These are phyloP conservation scores for Debaryomyces nepalensis DNA, from an alignment of 1,139 yeast genomes.

Conservation along the genomic window DNA sequence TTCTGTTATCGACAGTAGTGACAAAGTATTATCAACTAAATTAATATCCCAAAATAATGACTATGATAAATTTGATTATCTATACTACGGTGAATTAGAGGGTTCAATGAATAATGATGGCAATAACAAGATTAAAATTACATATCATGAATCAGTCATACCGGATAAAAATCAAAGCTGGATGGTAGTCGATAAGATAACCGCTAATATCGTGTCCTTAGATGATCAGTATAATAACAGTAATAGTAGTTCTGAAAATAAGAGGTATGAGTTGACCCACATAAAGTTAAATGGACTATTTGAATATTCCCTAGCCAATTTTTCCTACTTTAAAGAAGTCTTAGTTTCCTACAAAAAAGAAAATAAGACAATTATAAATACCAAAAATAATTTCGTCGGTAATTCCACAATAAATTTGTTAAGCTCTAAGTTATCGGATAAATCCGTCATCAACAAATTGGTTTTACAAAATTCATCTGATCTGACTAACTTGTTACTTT, in stretches of 20 bases:
- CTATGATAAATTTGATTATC: conserved; percentile 75
- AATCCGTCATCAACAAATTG: conserved; percentile 45
- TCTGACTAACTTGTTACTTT: conserved; percentile 33
- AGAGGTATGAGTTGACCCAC: conserved; percentile 28
- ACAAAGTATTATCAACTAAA: conserved; percentile 43
- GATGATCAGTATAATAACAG: conserved; percentile 46
- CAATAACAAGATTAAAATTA: conserved; percentile 57
- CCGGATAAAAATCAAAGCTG: conserved; percentile 33
- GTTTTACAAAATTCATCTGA: conserved; percentile 31
- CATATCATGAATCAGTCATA: conserved; percentile 38
- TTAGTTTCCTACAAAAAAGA: conserved; percentile 33
- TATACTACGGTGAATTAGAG: conserved; percentile 72
- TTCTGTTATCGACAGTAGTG: conserved; percentile 57
- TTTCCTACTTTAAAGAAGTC: conserved; percentile 49
- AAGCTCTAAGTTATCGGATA: conserved; percentile 52
- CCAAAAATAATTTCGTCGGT: conserved; percentile 54
- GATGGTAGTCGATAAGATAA: conserved; percentile 77
- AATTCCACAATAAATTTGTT: conserved; percentile 70
- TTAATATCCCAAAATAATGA: conserved; percentile 79
- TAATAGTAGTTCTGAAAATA: conserved; percentile 23
- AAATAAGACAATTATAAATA: conserved; percentile 34
- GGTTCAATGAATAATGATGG: conserved; percentile 44
- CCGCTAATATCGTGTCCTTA: conserved; percentile 56
- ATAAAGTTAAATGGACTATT: conserved; percentile 69
- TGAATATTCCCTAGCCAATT: conserved; percentile 78